A percentile compares a stretch with the other conserved stretches of the same genome.
Conservation (phyloP, 2,329 filamentous ascomycete species). For the Sporothrix brasiliensis region DNA sequence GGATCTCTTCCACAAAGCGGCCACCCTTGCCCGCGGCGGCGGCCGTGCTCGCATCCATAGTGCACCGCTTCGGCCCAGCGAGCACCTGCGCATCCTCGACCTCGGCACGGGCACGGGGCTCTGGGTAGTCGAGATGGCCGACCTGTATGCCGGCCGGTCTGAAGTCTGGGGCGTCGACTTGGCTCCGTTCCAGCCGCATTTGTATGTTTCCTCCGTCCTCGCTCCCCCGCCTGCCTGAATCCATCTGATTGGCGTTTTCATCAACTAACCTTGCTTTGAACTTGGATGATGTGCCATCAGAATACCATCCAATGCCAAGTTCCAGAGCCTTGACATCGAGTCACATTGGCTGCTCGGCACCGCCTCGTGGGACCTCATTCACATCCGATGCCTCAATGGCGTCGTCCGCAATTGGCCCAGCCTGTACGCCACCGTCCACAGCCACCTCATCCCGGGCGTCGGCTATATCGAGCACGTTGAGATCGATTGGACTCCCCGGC, state of each 20-base stretch:
- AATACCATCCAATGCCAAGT: constrained; percentile 69
- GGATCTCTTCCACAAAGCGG: constrained; percentile 80
- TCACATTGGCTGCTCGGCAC: constrained; percentile 64
- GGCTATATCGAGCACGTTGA: constrained; percentile 87
- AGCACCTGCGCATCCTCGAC: constrained; percentile 55
- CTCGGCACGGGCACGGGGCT: constrained; percentile 87
- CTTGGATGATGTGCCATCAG: constrained; percentile 47
- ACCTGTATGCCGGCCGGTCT: constrained; percentile 41
- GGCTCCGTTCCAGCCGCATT: constrained; percentile 30
- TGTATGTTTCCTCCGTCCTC: constrained; percentile 13
- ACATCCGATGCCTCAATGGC: constrained; percentile 77
- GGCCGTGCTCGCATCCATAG: constrained; percentile 44
- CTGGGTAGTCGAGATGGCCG: constrained; percentile 85
- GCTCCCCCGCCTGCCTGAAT: too few species aligned
- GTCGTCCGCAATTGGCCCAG: constrained; percentile 75
- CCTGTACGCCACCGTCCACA: constrained; percentile 69
- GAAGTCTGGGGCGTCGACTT: constrained; percentile 32
- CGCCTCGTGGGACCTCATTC: constrained; percentile 76
- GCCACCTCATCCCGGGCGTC: constrained; percentile 73
- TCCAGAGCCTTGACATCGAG: constrained; percentile 76
- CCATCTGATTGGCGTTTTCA: too few species aligned
- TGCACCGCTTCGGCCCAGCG: constrained; percentile 41
- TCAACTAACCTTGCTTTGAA: too few species aligned
- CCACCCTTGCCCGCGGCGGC: constrained; percentile 61
- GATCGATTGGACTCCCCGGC: constrained; percentile 79